These are phyloP conservation scores for Aspergillus persii DNA, from an alignment of 2,329 filamentous ascomycete genomes.

Conservation along the genomic window DNA sequence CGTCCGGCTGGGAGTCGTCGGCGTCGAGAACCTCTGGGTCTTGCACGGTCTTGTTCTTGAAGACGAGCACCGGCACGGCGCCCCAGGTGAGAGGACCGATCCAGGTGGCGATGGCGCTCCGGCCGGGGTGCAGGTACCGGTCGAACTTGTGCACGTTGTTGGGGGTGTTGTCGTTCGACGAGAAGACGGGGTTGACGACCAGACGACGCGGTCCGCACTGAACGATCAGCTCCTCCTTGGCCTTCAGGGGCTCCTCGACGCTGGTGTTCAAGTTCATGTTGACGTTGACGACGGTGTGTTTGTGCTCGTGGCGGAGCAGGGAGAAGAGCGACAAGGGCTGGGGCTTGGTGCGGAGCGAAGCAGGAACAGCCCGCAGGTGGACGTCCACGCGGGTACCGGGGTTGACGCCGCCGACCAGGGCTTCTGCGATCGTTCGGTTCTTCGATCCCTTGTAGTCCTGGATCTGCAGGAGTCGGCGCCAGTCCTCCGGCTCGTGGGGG, in stretches of 20 bases:
- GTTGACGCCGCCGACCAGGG: slow-evolving; percentile 80
- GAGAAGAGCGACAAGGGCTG: slow-evolving; percentile 76
- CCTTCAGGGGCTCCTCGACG: slow-evolving; percentile 71
- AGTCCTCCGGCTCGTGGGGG: slow-evolving; percentile 84
- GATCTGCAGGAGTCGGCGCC: slow-evolving; percentile 80
- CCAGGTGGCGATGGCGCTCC: slow-evolving; percentile 84
- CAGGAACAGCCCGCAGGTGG: slow-evolving; percentile 63
- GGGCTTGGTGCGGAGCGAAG: slow-evolving; percentile 49
- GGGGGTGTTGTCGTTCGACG: slow-evolving; percentile 80
- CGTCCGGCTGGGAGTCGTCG: slow-evolving; percentile 44
- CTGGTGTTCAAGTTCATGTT: slow-evolving; percentile 83
- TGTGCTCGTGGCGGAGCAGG: slow-evolving; percentile 90
- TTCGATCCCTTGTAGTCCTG: slow-evolving; percentile 86
- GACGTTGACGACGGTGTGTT: slow-evolving; percentile 85
- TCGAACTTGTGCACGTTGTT: slow-evolving; percentile 98
- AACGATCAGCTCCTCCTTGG: slow-evolving; percentile 87
- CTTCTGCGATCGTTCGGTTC: slow-evolving; percentile 73
- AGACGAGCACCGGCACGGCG: slow-evolving; percentile 83
- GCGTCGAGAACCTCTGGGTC: slow-evolving; percentile 44
- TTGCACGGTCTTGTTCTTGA: slow-evolving; percentile 54
- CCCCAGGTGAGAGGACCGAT: slow-evolving; percentile 92
- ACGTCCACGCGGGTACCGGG: slow-evolving; percentile 81
- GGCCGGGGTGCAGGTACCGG: slow-evolving; percentile 85
- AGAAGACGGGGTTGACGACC: slow-evolving; percentile 86
- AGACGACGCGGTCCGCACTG: slow-evolving; percentile 88